Percentiles rank a stretch among this genome's conserved stretches.
Evolutionary conservation across 2,329 filamentous ascomycete species (phyloP).

Genomic region (Arachnopeziza araneosa): DNA sequence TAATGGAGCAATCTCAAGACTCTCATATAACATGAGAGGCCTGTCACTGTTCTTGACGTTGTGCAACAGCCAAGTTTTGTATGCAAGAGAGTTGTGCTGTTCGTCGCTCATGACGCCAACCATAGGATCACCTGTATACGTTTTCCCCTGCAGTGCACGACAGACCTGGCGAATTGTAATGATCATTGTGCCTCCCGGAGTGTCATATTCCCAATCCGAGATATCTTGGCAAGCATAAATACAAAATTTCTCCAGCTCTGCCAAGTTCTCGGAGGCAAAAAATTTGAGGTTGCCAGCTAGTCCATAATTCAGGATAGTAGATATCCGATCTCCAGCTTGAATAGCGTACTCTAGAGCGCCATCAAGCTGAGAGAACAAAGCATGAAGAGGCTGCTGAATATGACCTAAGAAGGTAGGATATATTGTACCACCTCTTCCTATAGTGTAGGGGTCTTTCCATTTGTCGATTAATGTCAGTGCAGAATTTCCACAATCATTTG

Average conservation of each 20-base stretch:
- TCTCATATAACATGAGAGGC: slow-evolving; percentile 63
- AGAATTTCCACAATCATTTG: slow-evolving; percentile 56
- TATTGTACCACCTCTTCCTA: slow-evolving; percentile 63
- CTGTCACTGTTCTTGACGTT: slow-evolving; percentile 52
- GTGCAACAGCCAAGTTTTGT: slow-evolving; percentile 52
- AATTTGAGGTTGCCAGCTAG: slow-evolving; percentile 60
- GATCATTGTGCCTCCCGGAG: slow-evolving; percentile 64
- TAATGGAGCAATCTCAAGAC: slow-evolving; percentile 53
- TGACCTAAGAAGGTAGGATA: slow-evolving; percentile 67
- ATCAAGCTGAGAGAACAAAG: slow-evolving; percentile 55
- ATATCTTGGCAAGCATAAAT: slow-evolving; percentile 65
- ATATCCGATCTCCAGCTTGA: slow-evolving; percentile 63
- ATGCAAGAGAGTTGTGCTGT: slow-evolving; percentile 51
- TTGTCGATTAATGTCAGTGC: slow-evolving; percentile 59
- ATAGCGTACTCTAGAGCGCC: slow-evolving; percentile 60
- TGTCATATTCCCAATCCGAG: slow-evolving; percentile 64
- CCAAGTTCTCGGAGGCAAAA: slow-evolving; percentile 62
- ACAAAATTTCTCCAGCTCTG: slow-evolving; percentile 64
- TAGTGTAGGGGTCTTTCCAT: slow-evolving; percentile 56
- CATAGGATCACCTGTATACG: slow-evolving; percentile 36
- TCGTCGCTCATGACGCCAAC: slow-evolving; percentile 60
- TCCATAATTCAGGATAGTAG: slow-evolving; percentile 66
- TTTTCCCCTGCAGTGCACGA: slow-evolving; percentile 73
- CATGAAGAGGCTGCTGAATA: slow-evolving; percentile 53
- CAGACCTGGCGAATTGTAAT: slow-evolving; percentile 59